Base-by-base conservation (phyloP, 129 eudicot species). In the Flaveria linearis region DNA sequence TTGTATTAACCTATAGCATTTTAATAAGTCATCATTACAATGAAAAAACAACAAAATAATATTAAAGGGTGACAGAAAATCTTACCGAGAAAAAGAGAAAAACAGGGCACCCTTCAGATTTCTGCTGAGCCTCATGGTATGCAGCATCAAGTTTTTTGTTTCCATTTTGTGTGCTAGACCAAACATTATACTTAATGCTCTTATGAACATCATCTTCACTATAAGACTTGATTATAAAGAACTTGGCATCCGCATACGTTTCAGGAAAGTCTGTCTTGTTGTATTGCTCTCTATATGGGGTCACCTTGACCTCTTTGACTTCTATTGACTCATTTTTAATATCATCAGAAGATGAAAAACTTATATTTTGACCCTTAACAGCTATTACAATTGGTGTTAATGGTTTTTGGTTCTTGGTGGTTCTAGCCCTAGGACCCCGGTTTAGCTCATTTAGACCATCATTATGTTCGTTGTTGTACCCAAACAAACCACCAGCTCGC, bases 131-230 rank as follows among this genome's bases (percentile, higher is more conserved):
- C 25, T 87, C 96, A 60, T 80, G 85, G 76, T 92, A 92, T 4
- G 96, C 96, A 2, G 89, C 85, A 49, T 92, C 97, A 25, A 92
- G 89, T 73, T 92, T 92, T 82, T 92, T 89, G 79, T 89, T 92
- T 50, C 97, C 97, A 26, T 87, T 89, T 20, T 86, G 97, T 7
- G 97, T 92, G 78, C 96, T 92, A 0, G 97, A 85, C 97, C 96
- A 92, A 9, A 89, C 86, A 57, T 86, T 89, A 70, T 92, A 89
- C 79, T 92, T 92, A 49, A 92, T 86, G 30, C 97, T 92, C 86
- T 92, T 92, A 68, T 92, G 96, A 62, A 92, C 93, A 85, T 92
- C 96, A 74, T 92, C 97, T 74, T 92, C 96, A 9, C 97, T 92
- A 25, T 89, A 92, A 4, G 97, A 89, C 71, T 89, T 92, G 64